Base-by-base conservation (phyloP, 108 stramenopile species). In the Hondaea fermentalgiana region DNA sequence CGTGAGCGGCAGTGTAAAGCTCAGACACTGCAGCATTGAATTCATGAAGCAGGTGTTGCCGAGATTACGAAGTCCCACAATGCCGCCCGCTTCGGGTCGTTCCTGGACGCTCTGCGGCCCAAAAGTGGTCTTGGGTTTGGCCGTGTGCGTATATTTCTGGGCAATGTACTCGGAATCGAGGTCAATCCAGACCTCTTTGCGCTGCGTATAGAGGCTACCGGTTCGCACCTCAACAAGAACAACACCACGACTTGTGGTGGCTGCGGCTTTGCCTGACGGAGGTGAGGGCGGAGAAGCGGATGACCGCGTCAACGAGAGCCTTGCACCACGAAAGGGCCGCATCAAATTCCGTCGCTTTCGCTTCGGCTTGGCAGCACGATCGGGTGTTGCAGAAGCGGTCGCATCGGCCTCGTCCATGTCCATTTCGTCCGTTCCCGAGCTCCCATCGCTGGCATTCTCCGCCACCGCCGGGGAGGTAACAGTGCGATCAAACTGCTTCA, bases 31-130 rank as follows among this genome's bases (percentile, higher is more conserved):
- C 21, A 93, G 51, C 25, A 90, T 92, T 3, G 88, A 89, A 89
- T 92, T 92, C 90, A 92, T 90, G 90, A 91, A 93, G 83, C 93
- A 93, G 21, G 93, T 93, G 60, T 93, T 93, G 88, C 93, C 93
- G 59, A 93, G 91, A 89, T 93, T 93, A 6, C 51, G 87, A 10
- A 90, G 87, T 5, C 89, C 89, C 35, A 90, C 87, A 1, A 47
- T 19, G 16, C 72, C 88, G 43, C 49, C 17, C 25, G 19, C 49
- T 35, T 83, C 23, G 51, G 76, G 76, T 45, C 49, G n/a, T 23
- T 83, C 49, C 76, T 83, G 6, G 19, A 83, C 76, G 28, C 76
- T 53, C 23, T 83, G 76, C 19, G 76, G 49, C 12, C 76, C 76
- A 83, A 53, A 83, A 2, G 51, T 83, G 12, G 76, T 53, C 76